Base-by-base conservation (phyloP, 768 basidiomycete genomes). In the Galerina sulciceps region DNA sequence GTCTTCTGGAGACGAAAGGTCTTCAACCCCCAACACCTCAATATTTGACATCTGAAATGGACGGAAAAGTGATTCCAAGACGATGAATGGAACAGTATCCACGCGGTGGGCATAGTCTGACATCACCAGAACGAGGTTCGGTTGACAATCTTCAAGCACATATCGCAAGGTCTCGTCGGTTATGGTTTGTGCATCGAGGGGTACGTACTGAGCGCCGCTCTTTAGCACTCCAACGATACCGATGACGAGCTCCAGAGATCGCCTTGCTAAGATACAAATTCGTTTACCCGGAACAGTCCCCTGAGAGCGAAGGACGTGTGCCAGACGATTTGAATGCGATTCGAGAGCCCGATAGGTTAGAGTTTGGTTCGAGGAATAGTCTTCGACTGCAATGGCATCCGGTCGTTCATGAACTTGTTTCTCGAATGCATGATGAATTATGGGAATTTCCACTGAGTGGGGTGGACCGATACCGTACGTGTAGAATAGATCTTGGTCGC, bases 121-220 rank as follows among this genome's bases (percentile, higher is more conserved):
- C 64, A 79, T 71, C 10, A 71, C 71, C 37, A 82, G 74, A 5
- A 79, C 75, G 2, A 78, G 50, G 14, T 58, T 66, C 5, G 77
- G 72, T 44, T 65, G 58, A 0, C 80, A 73, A 59, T 82, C 79
- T 37, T 67, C 55, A 6, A 80, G 62, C 35, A 82, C 77, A 60
- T 76, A 75, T 26, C 68, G 69, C 10, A 82, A 69, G 0, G 79
- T 79, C 42, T 75, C 72, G 61, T 81, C 75, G 18, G 81, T 77
- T 61, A 81, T 77, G 49, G 78, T 80, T 22, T 72, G 69, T 6
- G 76, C 80, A 62, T 83, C 82, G 18, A 83, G 67, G 10, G 81
- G 82, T 0, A 82, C 76, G 59, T 83, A 83, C 17, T 78, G 73
- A 1, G 70, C 81, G 9, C 81, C 82, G 13, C 75, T 73, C 66